Percentiles rank a stretch among this genome's conserved stretches.
These are phyloP conservation scores for Citropsis articulata DNA, from an alignment of 345 rosid species.

Conservation along the genomic window DNA sequence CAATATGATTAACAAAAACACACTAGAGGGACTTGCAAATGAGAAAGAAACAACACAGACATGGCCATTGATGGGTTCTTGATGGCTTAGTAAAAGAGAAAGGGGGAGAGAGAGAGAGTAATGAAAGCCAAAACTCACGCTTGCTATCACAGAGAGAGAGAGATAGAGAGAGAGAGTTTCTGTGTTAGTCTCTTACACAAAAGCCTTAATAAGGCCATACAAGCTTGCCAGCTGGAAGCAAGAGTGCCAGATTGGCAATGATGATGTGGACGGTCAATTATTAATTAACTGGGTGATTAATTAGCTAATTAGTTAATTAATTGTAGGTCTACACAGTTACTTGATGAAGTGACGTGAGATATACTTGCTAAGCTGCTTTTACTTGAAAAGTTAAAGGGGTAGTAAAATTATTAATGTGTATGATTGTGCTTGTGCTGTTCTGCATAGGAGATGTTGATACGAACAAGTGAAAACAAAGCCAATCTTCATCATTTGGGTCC, in stretches of 20 bases:
- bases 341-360: constrained; percentile 55
- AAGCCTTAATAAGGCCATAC: constrained; percentile 35
- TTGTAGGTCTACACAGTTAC: not conserved
- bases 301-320: not conserved
- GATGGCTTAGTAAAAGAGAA: constrained; percentile 17
- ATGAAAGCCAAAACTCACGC: constrained; percentile 67
- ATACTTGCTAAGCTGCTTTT: constrained; percentile 32
- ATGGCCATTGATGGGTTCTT: constrained; percentile 34
- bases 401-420: constrained; percentile 16
- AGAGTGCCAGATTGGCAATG: constrained; percentile 28
- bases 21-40: not conserved
- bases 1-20: constrained; percentile 18
- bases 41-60: constrained; percentile 33
- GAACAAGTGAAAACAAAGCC: constrained; percentile 23
- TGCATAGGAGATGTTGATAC: constrained; percentile 12
- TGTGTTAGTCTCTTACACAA: constrained; percentile 8
- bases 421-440: constrained; percentile 9
- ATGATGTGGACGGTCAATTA: constrained; percentile 29
- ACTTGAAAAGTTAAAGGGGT: constrained; percentile 15
- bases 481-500: constrained; percentile 29
- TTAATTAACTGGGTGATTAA: not conserved
- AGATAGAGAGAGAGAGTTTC: constrained; percentile 5
- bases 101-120: constrained; percentile 21
- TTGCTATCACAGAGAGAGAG: constrained; percentile 25
- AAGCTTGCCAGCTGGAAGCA: constrained; percentile 18